Base-by-base conservation (phyloP, 805 yeast species). In the Saccharomycopsis javanensis region DNA sequence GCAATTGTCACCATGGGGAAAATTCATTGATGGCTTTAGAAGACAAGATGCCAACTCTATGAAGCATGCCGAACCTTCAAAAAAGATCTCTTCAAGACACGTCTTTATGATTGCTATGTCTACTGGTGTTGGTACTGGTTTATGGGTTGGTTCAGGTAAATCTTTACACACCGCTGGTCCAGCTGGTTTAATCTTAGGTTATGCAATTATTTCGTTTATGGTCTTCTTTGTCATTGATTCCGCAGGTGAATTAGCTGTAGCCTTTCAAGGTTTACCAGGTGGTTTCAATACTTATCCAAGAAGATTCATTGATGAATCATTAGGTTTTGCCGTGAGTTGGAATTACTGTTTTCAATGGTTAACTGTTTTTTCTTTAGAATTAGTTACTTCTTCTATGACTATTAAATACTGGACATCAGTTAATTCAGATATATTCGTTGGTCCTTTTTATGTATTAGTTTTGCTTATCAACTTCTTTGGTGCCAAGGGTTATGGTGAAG, bases 51-150 rank as follows among this genome's bases (percentile, higher is more conserved):
- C 31, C n/a, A 53, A 53, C 25, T 25, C 55, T 8, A 31, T 42
- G 50, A 37, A 53, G 18, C 51, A 45, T 23, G 28, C 42, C 31
- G 54, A 68, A 53, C 60, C 71, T 57, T 68, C 70, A 51, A 71
- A 72, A 57, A 66, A 70, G 54, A 51, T 66, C 62, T 65, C 67
- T 45, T 65, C 70, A 28, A 67, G 79, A 51, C 90, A 85, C 62
- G 79, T 84, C 60, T 78, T 81, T 60, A 80, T 86, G 81, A 85
- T 88, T 65, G 89, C 95, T 42, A 75, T 88, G 56, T 94, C 94
- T 58, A 90, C 94, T 56, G 85, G 92, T 54, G 84, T 88, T 59
- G 96, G 96, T 66, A 84, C 94, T 5, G 88, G 88, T 64, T 71
- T 83, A 54, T 71, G 78, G 61, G 81, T 81, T 54, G 85, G 85